These are phyloP conservation scores for Pelargonium nanum DNA, from an alignment of 345 rosid species.

Conservation along the genomic window DNA sequence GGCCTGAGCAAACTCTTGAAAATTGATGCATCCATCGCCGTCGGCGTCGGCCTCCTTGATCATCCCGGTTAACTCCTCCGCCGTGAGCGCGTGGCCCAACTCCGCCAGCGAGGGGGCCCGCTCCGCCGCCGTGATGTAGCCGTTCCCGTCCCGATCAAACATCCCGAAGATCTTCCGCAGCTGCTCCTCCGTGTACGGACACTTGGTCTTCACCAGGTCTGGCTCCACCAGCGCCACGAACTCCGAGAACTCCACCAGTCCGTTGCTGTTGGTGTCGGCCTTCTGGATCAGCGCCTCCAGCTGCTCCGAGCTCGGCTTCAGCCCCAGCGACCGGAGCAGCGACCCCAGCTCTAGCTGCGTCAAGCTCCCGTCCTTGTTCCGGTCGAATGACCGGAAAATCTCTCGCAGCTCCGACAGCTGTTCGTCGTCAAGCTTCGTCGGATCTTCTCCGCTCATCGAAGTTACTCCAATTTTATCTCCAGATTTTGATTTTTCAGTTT, in stretches of 20 bases:
- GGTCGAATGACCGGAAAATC: constrained; percentile 74
- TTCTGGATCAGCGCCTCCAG: constrained; percentile 55
- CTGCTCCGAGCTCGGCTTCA: constrained; percentile 65
- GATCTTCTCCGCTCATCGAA: constrained; percentile 46
- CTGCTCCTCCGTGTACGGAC: constrained; percentile 71
- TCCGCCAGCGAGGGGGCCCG: constrained; percentile 73
- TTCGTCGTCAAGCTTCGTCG: constrained; percentile 55
- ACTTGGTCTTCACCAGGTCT: constrained; percentile 36
- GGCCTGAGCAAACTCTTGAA: constrained; percentile 55
- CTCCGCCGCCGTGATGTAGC: constrained; percentile 58
- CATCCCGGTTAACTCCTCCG: constrained; percentile 55
- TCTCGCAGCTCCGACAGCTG: constrained; percentile 71
- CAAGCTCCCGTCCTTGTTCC: constrained; percentile 77
- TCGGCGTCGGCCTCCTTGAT: constrained; percentile 67
- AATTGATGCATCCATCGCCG: constrained; percentile 72
- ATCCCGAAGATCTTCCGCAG: constrained; percentile 50
- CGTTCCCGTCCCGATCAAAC: constrained; percentile 74
- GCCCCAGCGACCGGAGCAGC: constrained; percentile 62
- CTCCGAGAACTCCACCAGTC: constrained; percentile 78
- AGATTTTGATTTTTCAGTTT: too few relatives aligned
- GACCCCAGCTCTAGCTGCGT: constrained; percentile 88
- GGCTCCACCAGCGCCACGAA: constrained; percentile 73
- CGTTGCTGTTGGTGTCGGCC: constrained; percentile 74
- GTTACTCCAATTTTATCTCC: too few relatives aligned
- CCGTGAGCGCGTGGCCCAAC: constrained; percentile 73